Percentiles rank a stretch among this genome's conserved stretches.
Evolutionary conservation across 2,329 filamentous ascomycete genomes (phyloP).

Genomic region (Madurella fahalii): DNA sequence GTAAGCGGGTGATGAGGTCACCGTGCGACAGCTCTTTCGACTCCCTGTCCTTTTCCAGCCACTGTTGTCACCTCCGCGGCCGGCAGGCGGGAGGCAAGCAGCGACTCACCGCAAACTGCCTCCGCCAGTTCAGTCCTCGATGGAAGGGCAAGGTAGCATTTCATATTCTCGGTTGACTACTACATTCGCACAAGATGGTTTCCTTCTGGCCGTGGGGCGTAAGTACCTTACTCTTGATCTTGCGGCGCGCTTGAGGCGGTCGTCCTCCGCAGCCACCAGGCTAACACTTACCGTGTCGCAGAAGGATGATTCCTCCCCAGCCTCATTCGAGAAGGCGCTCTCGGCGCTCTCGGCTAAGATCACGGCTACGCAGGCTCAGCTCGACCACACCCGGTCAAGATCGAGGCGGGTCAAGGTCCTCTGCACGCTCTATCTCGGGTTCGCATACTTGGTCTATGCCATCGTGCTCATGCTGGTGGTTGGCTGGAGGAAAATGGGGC

Average conservation of each 20-base stretch:
- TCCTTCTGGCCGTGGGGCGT: slow-evolving; percentile 63
- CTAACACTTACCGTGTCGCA: slow-evolving; percentile 34
- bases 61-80: slow-evolving; percentile 3
- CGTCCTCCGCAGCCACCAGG: background rate
- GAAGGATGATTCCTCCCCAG: slow-evolving; percentile 77
- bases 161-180: background rate
- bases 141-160: background rate
- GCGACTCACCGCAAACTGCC: background rate
- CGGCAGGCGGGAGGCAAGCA: slow-evolving; percentile 2
- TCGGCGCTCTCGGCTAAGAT: slow-evolving; percentile 81
- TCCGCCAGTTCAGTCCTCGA: background rate
- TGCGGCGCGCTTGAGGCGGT: background rate
- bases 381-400: slow-evolving; percentile 68
- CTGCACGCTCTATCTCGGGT: slow-evolving; percentile 84
- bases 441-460: slow-evolving; percentile 83
- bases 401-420: slow-evolving; percentile 78
- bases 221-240: slow-evolving; percentile 28
- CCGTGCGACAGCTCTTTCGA: slow-evolving; percentile 14
- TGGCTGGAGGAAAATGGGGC: slow-evolving; percentile 73
- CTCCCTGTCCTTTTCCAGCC: slow-evolving; percentile 1
- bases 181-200: slow-evolving; percentile 24
- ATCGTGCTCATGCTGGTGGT: slow-evolving; percentile 81
- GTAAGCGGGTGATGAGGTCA: slow-evolving; percentile 24
- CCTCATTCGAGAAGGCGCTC: slow-evolving; percentile 88
- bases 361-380: slow-evolving; percentile 63